Evolutionary conservation across 2,329 filamentous ascomycete species (phyloP).

Genomic region (Calonectria fujianensis): DNA sequence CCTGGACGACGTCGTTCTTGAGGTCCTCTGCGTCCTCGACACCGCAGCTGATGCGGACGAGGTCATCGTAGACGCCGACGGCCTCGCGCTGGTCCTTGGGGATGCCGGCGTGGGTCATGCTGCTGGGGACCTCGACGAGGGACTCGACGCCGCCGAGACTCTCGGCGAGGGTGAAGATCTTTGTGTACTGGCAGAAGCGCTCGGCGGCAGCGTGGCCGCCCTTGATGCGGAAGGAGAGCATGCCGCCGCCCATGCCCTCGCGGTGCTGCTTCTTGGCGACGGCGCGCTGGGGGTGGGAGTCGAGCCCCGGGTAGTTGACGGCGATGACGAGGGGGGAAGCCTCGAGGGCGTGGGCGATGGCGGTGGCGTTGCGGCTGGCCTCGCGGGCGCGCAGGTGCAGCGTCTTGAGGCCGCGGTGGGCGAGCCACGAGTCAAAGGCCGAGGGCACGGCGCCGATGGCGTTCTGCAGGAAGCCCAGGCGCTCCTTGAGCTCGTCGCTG

Average conservation of each 20-base stretch:
- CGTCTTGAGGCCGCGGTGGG: constrained; percentile 97
- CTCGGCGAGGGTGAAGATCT: constrained; percentile 95
- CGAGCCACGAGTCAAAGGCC: constrained; percentile 98
- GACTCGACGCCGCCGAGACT: constrained; percentile 94
- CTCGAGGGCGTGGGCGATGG: constrained; percentile 85
- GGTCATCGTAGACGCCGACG: constrained; percentile 94
- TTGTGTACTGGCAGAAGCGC: constrained; percentile 91
- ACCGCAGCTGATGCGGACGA: constrained; percentile 94
- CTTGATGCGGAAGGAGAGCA: constrained; percentile 96
- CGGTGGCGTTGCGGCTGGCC: constrained; percentile 86
- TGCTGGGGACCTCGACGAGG: constrained; percentile 92
- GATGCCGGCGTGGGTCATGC: constrained; percentile 98
- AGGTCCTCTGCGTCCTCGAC: constrained; percentile 94
- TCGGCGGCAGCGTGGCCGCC: constrained; percentile 91
- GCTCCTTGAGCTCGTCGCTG: constrained; percentile 83
- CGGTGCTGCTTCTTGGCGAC: constrained; percentile 95
- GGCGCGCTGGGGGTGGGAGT: constrained; percentile 88
- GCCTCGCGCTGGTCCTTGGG: constrained; percentile 92
- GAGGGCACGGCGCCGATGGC: constrained; percentile 97
- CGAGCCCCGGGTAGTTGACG: constrained; percentile 96
- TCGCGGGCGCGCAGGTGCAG: constrained; percentile 93
- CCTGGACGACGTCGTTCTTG: constrained; percentile 86
- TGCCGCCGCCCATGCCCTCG: constrained; percentile 94
- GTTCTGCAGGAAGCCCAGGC: constrained; percentile 94
- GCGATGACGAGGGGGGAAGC: constrained; percentile 87